Base-by-base conservation (phyloP, 768 basidiomycete genomes). In the Termitomyces sp. region DNA sequence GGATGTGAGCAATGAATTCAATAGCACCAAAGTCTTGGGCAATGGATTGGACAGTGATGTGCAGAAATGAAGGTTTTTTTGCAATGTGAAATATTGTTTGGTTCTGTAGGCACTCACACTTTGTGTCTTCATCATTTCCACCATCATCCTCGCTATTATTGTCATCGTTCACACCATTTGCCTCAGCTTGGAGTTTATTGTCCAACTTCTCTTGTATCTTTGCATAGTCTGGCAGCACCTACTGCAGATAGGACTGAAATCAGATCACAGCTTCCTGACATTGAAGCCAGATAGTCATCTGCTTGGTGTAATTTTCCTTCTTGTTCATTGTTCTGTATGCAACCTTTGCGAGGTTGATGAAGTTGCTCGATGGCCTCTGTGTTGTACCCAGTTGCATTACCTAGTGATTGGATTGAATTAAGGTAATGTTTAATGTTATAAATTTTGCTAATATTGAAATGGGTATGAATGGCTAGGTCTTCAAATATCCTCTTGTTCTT, bases 361-460 rank as follows among this genome's bases (percentile, higher is more conserved):
- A 16, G 39, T 42, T 5, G 28, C 28, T 28, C 4, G 28, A 4
- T 28, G 28, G 40, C 16, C 40, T 49, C 4, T 38, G 65, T 74
- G 58, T 75, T 75, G 64, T 69, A 75, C 13, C 71, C 70, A 58
- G 75, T 70, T 0, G 67, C 59, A 4, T 67, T 70, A 7, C 73
- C 73, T n/a, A 64, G 65, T 5, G 49, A 49, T 1, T 59, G 62
- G 35, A 79, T 79, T 0, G 61, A 50, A 1, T 72, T 61, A 2
- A 68, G 2, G 63, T 78, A 77, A 62, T 78, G 75, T 8, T 39
- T 54, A 28, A 2, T 64, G 9, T 64, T 66, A 58, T 78, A 74
- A 0, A 78, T 15, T 63, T 80, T 80, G 40, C 70, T 71, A 53
- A 80, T 74, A 57, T 77, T 75, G 65, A 80, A 78, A 45, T 78